These are phyloP conservation scores for Leccinum fibrillosum DNA, from an alignment of 768 basidiomycete genomes.

Conservation along the genomic window DNA sequence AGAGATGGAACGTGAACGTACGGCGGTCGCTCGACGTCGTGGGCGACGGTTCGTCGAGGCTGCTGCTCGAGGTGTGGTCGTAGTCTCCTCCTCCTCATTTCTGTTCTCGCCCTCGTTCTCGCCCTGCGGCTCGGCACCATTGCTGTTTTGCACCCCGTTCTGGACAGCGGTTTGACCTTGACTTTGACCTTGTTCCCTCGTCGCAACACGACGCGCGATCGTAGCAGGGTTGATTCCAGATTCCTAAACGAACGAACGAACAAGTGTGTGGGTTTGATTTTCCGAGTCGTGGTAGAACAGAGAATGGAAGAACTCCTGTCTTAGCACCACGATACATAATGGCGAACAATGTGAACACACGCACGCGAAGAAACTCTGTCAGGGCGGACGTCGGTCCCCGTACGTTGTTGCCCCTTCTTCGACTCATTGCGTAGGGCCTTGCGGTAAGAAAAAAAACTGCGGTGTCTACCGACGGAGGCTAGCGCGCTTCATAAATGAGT, in stretches of 20 bases:
- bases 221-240: conserved; percentile 47
- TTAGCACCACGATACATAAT: not conserved
- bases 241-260: conserved; percentile 34
- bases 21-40: conserved; percentile 10
- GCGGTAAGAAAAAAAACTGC: conserved; percentile 10
- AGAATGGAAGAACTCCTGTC: not conserved
- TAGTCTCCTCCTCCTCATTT: not conserved
- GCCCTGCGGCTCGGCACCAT: conserved; percentile 15
- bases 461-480: not conserved
- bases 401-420: conserved; percentile 50
- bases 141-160: conserved; percentile 9
- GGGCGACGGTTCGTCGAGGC: conserved; percentile 15
- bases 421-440: conserved; percentile 22
- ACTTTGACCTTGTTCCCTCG: conserved; percentile 31
- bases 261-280: not conserved
- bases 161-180: conserved; percentile 31
- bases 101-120: conserved; percentile 7
- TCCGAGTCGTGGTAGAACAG: conserved; percentile 17
- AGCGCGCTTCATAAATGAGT: not conserved
- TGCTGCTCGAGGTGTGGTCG: not conserved
- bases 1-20: conserved; percentile 2
- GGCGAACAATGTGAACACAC: conserved; percentile 13
- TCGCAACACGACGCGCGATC: conserved; percentile 37
- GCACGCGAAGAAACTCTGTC: conserved; percentile 74
- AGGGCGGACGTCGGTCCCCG: conserved; percentile 81